Base-by-base conservation (phyloP, 805 yeast genomes). In the Yamadazyma insecticola region DNA sequence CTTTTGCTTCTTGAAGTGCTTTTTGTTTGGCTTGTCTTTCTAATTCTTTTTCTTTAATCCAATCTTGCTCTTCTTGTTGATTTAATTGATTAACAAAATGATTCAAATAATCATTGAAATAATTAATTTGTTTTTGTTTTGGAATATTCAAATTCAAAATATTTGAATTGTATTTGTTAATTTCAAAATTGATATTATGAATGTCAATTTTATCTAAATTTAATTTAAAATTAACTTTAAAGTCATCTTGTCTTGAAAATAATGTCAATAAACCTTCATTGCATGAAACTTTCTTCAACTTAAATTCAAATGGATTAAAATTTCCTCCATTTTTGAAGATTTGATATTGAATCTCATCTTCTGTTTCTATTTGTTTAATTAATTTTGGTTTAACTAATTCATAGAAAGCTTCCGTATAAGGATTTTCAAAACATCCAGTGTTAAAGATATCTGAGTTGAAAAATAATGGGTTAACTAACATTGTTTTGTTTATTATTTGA, bases 91-190 rank as follows among this genome's bases (percentile, higher is more conserved):
- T 16, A 31, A 36, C 6, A 28, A 26, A 36, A 13, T 21, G 14
- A 16, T 27, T 18, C 16, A 39, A 32, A 16, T 24, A 33, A 8
- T 28, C 53, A 25, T 50, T 18, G 24, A 33, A 30, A 16, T 28
- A 10, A 6, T 35, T 29, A 20, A 24, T 19, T 11, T 34, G 26
- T 20, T 28, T 12, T 19, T 26, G 20, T 18, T 62, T 62, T 8
- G 67, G 67, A 18, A 62, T 52, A 27, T 48, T 60, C 40, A 62
- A 53, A 7, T 57, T 58, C 42, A 62, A 55, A 10, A 57, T 51
- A 28, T 56, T 58, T 20, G 53, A 16, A 21, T 41, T 53, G 14
- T 44, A 30, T 26, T 40, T 39, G 35, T 40, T 52, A 45, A 55
- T 51, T 34, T 60, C 57, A 57, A 64, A 61, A 39, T 55, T 53